Evolutionary conservation across 805 yeast species (phyloP).

Genomic region (Isabelozyma pseudorhagii): DNA sequence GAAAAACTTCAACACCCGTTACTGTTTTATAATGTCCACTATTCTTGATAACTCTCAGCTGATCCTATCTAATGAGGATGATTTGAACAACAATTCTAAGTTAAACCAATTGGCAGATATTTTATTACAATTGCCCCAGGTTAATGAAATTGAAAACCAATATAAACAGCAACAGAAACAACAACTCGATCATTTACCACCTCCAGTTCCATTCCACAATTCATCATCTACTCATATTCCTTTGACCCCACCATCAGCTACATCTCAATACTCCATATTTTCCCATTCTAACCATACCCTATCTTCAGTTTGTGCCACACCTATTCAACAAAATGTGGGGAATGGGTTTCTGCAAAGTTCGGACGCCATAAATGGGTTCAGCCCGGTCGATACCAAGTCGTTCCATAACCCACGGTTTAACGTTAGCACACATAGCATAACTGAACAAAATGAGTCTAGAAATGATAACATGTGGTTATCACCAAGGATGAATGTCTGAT

Average conservation of each 20-base stretch:
- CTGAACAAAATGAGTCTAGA: not conserved
- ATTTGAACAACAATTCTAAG: conserved; percentile 9
- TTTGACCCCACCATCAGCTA: conserved; percentile 42
- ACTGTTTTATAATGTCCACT: conserved; percentile 9
- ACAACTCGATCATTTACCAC: not conserved
- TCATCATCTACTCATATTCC: conserved; percentile 13
- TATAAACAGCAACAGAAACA: conserved; percentile 1
- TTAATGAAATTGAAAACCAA: conserved; percentile 3
- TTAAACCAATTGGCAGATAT: conserved; percentile 21
- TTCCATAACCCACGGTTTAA: not conserved
- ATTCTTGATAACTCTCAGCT: conserved; percentile 20
- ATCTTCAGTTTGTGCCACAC: conserved; percentile 18
- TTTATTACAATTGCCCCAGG: conserved; percentile 21
- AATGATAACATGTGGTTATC: not conserved
- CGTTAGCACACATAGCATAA: not conserved
- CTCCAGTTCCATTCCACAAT: not conserved
- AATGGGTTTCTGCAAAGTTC: not conserved
- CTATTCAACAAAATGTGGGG: conserved; percentile 11
- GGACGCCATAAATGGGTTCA: not conserved
- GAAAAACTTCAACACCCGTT: conserved; percentile 22
- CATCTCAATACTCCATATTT: conserved; percentile 36
- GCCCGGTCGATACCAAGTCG: not conserved
- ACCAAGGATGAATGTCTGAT: not conserved
- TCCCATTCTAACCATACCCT: conserved; percentile 21
- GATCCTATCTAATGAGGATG: conserved; percentile 8